Evolutionary conservation across 352 stramenopile genomes (phyloP).

Genomic region (Pythium coloratum): DNA sequence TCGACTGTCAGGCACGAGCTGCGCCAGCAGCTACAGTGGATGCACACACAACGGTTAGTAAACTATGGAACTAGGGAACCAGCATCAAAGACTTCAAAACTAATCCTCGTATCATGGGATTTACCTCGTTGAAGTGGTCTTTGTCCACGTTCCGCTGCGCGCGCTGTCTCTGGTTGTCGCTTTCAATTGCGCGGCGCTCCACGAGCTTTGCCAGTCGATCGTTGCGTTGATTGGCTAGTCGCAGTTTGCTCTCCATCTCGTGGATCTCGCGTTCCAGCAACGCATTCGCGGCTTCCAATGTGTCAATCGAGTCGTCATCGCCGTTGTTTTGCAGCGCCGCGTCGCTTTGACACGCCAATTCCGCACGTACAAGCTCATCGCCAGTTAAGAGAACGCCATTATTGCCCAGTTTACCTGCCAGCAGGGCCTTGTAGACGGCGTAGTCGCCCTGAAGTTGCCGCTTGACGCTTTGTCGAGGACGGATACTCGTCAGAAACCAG

Average conservation of each 20-base stretch:
- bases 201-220: slow-evolving; percentile 32
- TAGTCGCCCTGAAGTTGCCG: slow-evolving; percentile 32
- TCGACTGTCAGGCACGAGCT: slow-evolving; percentile 1
- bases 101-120: background rate
- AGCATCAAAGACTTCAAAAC: no score
- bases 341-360: slow-evolving; percentile 25
- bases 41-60: background rate
- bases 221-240: slow-evolving; percentile 29
- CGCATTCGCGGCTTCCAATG: slow-evolving; percentile 23
- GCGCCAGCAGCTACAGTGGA: slow-evolving; percentile 10
- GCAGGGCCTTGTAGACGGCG: slow-evolving; percentile 32
- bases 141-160: slow-evolving; percentile 14
- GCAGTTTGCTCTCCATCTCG: slow-evolving; percentile 31
- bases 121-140: slow-evolving; percentile 31
- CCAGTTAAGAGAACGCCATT: slow-evolving; percentile 19
- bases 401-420: slow-evolving; percentile 11
- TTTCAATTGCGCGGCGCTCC: slow-evolving; percentile 19
- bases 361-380: slow-evolving; percentile 26
- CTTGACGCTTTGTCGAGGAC: slow-evolving; percentile 33
- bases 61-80: no score
- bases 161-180: slow-evolving; percentile 15
- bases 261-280: slow-evolving; percentile 33
- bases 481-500: slow-evolving; percentile 38
- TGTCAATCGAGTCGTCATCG: slow-evolving; percentile 33
- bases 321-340: slow-evolving; percentile 7